Evolutionary conservation across 352 stramenopile genomes (phyloP).

Genomic region (Phytopythium kandeliae): DNA sequence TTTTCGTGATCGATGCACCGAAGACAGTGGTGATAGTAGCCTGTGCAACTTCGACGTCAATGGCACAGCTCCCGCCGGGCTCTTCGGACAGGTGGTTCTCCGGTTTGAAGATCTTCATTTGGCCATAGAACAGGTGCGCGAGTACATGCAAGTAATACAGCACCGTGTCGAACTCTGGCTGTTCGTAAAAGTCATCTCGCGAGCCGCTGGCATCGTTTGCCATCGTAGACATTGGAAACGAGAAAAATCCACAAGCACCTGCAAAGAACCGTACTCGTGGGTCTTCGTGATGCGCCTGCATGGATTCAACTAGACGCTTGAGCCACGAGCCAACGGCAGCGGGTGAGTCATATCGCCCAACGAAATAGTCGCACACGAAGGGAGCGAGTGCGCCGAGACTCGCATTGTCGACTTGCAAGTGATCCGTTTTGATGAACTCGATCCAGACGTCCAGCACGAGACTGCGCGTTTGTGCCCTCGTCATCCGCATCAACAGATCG

Average conservation of each 20-base stretch:
- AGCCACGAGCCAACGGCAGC: constrained; percentile 49
- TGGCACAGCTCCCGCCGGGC: constrained; percentile 37
- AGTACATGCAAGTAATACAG: constrained; percentile 67
- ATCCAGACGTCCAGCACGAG: constrained; percentile 67
- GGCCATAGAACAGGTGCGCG: constrained; percentile 52
- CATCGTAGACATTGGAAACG: background rate
- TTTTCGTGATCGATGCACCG: constrained; percentile 29
- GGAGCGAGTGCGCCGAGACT: constrained; percentile 47
- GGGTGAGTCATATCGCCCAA: constrained; percentile 42
- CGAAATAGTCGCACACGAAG: constrained; percentile 72
- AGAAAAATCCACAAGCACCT: constrained; percentile 22
- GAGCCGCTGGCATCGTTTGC: background rate
- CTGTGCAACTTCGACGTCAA: constrained; percentile 25
- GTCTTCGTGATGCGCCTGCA: constrained; percentile 40
- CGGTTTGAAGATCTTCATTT: constrained; percentile 64
- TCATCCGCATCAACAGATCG: background rate
- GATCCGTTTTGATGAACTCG: constrained; percentile 68
- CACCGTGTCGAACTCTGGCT: constrained; percentile 45
- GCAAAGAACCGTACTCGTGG: constrained; percentile 61
- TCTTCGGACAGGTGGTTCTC: constrained; percentile 54
- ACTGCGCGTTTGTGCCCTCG: constrained; percentile 26
- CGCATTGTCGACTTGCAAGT: constrained; percentile 46
- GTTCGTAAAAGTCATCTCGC: constrained; percentile 6
- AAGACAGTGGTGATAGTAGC: constrained; percentile 36
- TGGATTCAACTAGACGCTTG: constrained; percentile 35